Evolutionary conservation across 768 basidiomycete species (phyloP).

Genomic region (Suillus cothurnatus): DNA sequence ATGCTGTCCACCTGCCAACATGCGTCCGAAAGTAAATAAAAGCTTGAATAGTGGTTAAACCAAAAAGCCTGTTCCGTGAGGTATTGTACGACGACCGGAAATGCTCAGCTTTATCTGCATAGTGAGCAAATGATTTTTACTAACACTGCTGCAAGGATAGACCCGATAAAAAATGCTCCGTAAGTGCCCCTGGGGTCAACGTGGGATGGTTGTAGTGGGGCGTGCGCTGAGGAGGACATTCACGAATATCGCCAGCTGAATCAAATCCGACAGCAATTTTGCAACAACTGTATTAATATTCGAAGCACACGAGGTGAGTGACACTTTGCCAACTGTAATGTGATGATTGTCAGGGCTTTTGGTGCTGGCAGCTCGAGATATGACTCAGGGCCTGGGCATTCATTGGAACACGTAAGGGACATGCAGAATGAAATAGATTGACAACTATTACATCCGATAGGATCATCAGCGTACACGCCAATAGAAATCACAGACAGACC

Average conservation of each 20-base stretch:
- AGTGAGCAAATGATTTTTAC: not conserved
- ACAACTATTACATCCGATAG: no score
- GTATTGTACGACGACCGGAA: not conserved
- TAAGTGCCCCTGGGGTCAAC: not conserved
- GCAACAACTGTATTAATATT: not conserved
- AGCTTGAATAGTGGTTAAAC: slow-evolving; percentile 9
- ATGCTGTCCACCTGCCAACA: not conserved
- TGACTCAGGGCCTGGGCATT: not conserved
- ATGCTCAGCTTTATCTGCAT: not conserved
- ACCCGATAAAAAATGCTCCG: not conserved
- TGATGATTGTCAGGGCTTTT: not conserved
- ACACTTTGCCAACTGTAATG: not conserved
- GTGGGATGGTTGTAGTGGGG: no score
- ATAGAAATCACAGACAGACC: not conserved
- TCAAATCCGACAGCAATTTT: not conserved
- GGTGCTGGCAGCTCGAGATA: not conserved
- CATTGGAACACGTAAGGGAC: not conserved
- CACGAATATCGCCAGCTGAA: not conserved
- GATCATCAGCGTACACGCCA: not conserved
- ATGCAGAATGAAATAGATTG: not conserved
- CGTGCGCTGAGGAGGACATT: not conserved
- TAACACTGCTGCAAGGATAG: not conserved
- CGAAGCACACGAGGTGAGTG: not conserved
- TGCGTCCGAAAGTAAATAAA: slow-evolving; percentile 6
- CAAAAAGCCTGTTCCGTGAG: slow-evolving; percentile 7